A percentile compares a stretch with the other conserved stretches of the same genome.
Conservation (phyloP, 768 basidiomycete species). For the Russula earlei region DNA sequence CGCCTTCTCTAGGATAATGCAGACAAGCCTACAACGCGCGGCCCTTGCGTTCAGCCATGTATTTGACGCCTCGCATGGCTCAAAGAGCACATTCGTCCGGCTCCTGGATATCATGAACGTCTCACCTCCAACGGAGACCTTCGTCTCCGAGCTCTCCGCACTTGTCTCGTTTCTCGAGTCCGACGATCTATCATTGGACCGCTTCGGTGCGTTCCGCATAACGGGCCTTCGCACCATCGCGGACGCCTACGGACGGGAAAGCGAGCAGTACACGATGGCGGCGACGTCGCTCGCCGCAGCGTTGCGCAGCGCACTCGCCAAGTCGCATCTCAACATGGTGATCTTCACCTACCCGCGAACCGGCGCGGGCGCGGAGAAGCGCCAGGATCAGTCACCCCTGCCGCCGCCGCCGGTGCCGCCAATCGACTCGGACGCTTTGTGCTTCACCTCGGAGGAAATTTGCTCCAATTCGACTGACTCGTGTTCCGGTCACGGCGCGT, state of each 20-base stretch:
- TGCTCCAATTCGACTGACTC: conserved; percentile 54
- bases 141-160: conserved; percentile 36
- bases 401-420: conserved; percentile 41
- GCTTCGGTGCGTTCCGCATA: conserved; percentile 58
- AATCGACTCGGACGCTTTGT: conserved; percentile 50
- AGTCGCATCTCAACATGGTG: conserved; percentile 38
- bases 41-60: conserved; percentile 47
- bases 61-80: conserved; percentile 29
- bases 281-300: conserved; percentile 38
- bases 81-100: conserved; percentile 26
- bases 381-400: conserved; percentile 33
- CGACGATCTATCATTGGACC: conserved; percentile 31
- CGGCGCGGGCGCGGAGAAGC: conserved; percentile 24
- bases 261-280: conserved; percentile 46
- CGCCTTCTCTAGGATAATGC: conserved; percentile 44
- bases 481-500: conserved; percentile 67
- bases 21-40: conserved; percentile 52
- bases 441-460: conserved; percentile 42
- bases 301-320: conserved; percentile 35
- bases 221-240: conserved; percentile 42
- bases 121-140: conserved; percentile 30
- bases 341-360: conserved; percentile 39
- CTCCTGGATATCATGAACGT: conserved; percentile 35
- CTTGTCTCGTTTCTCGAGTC: conserved; percentile 46
- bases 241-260: conserved; percentile 36